A percentile compares a stretch with the other conserved stretches of the same genome.
Conservation (phyloP, 768 basidiomycete genomes). For the Hygrocybe punicea region DNA sequence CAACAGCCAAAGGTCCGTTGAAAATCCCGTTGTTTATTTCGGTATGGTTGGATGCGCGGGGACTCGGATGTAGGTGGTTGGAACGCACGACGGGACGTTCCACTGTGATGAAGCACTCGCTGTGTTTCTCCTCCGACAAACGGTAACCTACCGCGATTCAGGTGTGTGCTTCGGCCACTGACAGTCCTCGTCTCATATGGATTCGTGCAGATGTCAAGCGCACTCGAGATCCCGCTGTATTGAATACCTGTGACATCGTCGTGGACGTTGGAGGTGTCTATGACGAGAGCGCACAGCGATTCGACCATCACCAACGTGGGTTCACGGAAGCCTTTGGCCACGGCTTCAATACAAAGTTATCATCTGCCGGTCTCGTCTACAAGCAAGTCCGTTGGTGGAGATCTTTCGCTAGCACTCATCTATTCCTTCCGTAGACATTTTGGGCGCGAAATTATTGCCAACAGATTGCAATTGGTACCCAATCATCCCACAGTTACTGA, state of each 20-base stretch:
- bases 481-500: slow-evolving; percentile 64
- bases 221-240: slow-evolving; percentile 63
- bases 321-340: slow-evolving; percentile 88
- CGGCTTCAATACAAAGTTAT: slow-evolving; percentile 84
- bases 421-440: slow-evolving; percentile 60
- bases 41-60: neutral
- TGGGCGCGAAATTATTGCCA: slow-evolving; percentile 79
- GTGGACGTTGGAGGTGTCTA: slow-evolving; percentile 96
- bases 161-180: slow-evolving; percentile 41
- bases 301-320: slow-evolving; percentile 95
- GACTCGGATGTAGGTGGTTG: slow-evolving; percentile 60
- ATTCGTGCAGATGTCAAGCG: slow-evolving; percentile 57
- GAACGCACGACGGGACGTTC: slow-evolving; percentile 93
- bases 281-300: slow-evolving; percentile 70
- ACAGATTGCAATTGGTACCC: slow-evolving; percentile 44
- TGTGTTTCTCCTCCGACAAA: slow-evolving; percentile 81
- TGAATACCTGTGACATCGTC: slow-evolving; percentile 86
- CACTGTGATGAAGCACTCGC: slow-evolving; percentile 98
- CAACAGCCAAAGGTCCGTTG: slow-evolving; percentile 31
- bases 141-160: slow-evolving; percentile 69
- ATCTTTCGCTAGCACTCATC: slow-evolving; percentile 1
- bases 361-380: slow-evolving; percentile 91
- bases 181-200: neutral
- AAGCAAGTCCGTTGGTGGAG: slow-evolving; percentile 55
- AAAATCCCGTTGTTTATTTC: slow-evolving; percentile 2